Percentiles rank a stretch among this genome's conserved stretches.
phyloP scores from a whole-genome alignment of 495 filamentous ascomycete species.

The Sordaria brevicollis region DNA sequence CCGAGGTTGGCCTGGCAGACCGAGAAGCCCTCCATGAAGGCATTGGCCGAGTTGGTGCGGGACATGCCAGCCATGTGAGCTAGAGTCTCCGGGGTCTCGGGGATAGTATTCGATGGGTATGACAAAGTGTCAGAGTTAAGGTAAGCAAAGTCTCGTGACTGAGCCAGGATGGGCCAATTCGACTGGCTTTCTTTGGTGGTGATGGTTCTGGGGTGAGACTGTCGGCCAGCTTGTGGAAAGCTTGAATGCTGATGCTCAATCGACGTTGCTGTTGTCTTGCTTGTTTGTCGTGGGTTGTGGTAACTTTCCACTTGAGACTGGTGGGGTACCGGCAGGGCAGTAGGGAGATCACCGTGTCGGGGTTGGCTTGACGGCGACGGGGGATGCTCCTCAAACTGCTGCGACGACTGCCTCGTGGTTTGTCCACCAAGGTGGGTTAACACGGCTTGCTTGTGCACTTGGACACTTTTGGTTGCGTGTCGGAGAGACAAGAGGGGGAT shows the following conservation, averaged over 20 bases:
- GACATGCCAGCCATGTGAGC: constrained; percentile 26
- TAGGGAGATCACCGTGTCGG: neutral
- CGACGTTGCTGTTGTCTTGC: neutral
- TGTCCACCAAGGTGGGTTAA: neutral
- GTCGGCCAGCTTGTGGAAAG: neutral
- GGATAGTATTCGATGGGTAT: neutral
- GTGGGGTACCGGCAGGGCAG: neutral
- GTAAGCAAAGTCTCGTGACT: neutral
- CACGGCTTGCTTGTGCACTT: neutral
- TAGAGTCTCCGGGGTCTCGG: neutral
- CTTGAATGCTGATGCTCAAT: neutral
- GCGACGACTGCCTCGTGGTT: neutral
- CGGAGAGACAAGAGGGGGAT: neutral
- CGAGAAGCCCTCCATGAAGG: constrained; percentile 34
- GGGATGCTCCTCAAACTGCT: neutral
- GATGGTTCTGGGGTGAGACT: neutral
- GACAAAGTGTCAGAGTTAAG: neutral
- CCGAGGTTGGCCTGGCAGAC: constrained; percentile 40
- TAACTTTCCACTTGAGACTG: neutral
- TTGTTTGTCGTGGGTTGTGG: neutral
- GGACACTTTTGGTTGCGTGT: neutral
- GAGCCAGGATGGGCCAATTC: neutral
- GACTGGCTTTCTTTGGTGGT: neutral
- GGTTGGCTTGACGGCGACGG: neutral
- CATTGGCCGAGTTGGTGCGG: constrained; percentile 26